These are phyloP conservation scores for Picea engelmannii DNA, from an alignment of 83 land plant species.

Conservation along the genomic window DNA sequence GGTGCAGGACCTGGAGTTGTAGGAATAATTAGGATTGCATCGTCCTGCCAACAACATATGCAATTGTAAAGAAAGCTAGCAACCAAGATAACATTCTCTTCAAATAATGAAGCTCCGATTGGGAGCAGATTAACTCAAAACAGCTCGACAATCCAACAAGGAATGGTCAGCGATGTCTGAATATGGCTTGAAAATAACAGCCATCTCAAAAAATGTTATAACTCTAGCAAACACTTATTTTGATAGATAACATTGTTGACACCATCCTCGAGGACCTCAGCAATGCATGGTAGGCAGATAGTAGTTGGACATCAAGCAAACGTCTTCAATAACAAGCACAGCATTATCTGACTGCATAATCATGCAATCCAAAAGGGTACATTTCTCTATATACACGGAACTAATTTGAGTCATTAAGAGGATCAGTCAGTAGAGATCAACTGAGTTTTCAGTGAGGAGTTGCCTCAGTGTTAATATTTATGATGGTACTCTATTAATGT, in stretches of 20 bases:
- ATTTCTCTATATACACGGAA: neutral
- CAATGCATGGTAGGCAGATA: neutral
- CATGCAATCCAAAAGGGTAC: neutral
- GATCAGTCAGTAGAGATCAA: neutral
- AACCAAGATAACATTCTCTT: neutral
- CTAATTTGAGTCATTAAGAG: too few species aligned
- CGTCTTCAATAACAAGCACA: neutral
- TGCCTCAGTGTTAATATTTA: neutral
- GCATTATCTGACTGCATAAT: neutral
- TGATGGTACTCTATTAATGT: neutral
- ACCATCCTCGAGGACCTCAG: neutral
- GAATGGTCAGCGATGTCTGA: neutral
- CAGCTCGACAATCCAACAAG: neutral
- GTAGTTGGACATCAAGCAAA: neutral
- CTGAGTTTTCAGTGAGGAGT: neutral
- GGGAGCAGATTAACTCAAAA: neutral
- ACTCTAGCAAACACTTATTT: neutral
- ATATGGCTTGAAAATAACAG: neutral
- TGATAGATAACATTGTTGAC: neutral
- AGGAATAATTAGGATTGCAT: conserved; percentile 75
- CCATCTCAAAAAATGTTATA: neutral
- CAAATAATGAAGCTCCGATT: neutral
- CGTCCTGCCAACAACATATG: conserved; percentile 49
- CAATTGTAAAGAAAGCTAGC: neutral
- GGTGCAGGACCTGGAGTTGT: conserved; percentile 71